Base-by-base conservation (phyloP, 2,329 filamentous ascomycete genomes). In the Fusarium sp. region DNA sequence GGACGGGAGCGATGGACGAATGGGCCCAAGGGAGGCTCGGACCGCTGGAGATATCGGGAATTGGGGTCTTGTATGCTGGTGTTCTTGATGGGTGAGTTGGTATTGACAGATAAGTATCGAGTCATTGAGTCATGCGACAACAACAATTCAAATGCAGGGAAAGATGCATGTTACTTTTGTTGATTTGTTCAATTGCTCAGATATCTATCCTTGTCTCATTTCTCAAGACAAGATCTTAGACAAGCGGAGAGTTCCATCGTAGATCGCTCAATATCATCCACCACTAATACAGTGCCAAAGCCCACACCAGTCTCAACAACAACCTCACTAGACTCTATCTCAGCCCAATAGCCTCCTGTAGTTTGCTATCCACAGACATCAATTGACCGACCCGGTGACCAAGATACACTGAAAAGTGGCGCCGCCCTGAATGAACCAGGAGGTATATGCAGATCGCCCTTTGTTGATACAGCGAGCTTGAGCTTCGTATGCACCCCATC, bases 171-270 rank as follows among this genome's bases (percentile, higher is more conserved):
- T 25, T 51, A 16, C 21, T 11, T 4, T 25, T 42, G 13, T 19
- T 39, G n/a, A 26, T 39, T 25, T 42, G 25, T 16, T 26, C 23
- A 28, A 52, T 52, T n/a, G 34, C 34, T 52, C 31, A 52, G 31
- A 52, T 41, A 14, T 52, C 23, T 19, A 52, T 9, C n/a, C n/a
- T 18, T 61, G 61, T 55, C 62, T 55, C 26, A 10, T 28, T 48
- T 37, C 34, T 9, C 34, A 42, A 55, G 62, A 45, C 46, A 66
- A 42, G 37, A 49, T 62, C 54, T 59, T 6, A 59, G 54, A 62
- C 58, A 51, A 37, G 44, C 53, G 21, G 45, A 62, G 45, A 34
- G 21, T 37, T 21, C 16, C 25, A 48, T 49, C 8, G 49, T 30
- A 52, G 49, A 52, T 52, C 49, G 18, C n/a, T 28, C n/a, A 31